Conservation (phyloP, 2,329 filamentous ascomycete species). For the Byssochlamys sp. region DNA sequence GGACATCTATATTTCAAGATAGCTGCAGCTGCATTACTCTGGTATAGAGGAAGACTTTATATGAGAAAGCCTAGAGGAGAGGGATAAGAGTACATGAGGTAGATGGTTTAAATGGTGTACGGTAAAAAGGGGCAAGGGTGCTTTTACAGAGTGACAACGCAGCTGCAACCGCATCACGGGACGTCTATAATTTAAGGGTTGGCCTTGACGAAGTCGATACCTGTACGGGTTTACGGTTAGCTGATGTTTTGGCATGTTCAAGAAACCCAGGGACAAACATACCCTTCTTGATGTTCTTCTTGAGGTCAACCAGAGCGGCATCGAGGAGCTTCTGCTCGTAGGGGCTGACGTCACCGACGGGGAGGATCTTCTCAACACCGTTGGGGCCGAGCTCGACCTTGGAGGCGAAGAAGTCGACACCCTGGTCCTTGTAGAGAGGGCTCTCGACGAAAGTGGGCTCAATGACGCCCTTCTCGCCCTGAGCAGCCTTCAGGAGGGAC, state of each 20-base stretch:
- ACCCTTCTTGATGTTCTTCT: slow-evolving; percentile 87
- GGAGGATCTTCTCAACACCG: slow-evolving; percentile 87
- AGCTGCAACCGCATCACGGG: slow-evolving; percentile 12
- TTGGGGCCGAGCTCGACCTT: slow-evolving; percentile 91
- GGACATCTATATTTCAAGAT: background rate
- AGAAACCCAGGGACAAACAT: slow-evolving; percentile 1
- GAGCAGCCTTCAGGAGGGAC: slow-evolving; percentile 79
- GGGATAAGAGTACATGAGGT: slow-evolving; percentile 5
- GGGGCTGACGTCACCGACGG: slow-evolving; percentile 72
- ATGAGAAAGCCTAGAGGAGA: slow-evolving; percentile 3
- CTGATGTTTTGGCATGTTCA: background rate
- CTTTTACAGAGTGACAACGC: slow-evolving; percentile 18
- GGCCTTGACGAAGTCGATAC: slow-evolving; percentile 53
- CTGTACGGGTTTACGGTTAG: slow-evolving; percentile 11
- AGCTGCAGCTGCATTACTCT: slow-evolving; percentile 14
- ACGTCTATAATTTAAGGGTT: slow-evolving; percentile 36
- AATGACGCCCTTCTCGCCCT: slow-evolving; percentile 87
- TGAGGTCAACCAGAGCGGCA: slow-evolving; percentile 60
- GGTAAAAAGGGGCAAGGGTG: slow-evolving; percentile 9
- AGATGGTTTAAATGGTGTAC: slow-evolving; percentile 4
- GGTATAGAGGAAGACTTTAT: slow-evolving; percentile 13
- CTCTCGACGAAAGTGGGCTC: slow-evolving; percentile 97
- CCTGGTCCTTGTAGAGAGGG: slow-evolving; percentile 96
- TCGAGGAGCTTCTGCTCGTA: slow-evolving; percentile 85
- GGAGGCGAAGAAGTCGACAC: slow-evolving; percentile 92